Evolutionary conservation across 179 eudicot genomes (phyloP).

Genomic region (Vitellaria paradoxa): DNA sequence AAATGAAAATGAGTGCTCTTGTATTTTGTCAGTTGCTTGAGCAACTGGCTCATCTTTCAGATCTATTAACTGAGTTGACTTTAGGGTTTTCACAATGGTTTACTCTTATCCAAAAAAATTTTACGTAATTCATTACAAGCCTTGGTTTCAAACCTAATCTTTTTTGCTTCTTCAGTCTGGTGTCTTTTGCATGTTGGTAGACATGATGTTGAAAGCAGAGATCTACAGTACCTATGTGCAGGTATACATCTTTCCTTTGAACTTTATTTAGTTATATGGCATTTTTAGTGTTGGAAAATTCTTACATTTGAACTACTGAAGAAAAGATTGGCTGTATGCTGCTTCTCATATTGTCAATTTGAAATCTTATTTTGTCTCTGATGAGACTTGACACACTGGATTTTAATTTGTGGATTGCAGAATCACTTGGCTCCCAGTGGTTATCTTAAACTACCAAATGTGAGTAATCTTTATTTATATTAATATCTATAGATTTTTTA

Average conservation of each 20-base stretch:
- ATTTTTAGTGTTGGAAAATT: neutral
- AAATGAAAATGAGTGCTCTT: too few relatives aligned
- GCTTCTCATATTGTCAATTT: neutral
- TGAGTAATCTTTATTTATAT: conserved; percentile 31
- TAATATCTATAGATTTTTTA: too few relatives aligned
- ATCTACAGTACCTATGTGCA: conserved; percentile 77
- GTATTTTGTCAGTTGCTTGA: too few relatives aligned
- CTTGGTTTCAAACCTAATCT: too few relatives aligned
- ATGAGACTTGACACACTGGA: conserved; percentile 1
- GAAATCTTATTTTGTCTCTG: neutral
- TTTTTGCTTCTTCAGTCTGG: conserved; percentile 56
- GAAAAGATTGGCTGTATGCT: neutral
- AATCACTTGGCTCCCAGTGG: conserved; percentile 95
- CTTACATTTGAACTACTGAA: neutral
- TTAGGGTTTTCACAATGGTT: neutral
- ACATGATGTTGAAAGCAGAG: conserved; percentile 61
- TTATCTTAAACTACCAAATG: conserved; percentile 86
- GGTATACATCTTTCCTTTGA: conserved; percentile 28
- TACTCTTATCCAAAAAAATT: neutral
- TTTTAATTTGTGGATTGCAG: conserved; percentile 39
- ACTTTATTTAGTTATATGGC: neutral
- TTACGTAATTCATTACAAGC: neutral
- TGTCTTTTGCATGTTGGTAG: conserved; percentile 57
- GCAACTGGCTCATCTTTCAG: too few relatives aligned
- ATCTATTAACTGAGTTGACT: too few relatives aligned